phyloP scores from a whole-genome alignment of 495 filamentous ascomycete species.

The Hypoxylon trugodes region DNA sequence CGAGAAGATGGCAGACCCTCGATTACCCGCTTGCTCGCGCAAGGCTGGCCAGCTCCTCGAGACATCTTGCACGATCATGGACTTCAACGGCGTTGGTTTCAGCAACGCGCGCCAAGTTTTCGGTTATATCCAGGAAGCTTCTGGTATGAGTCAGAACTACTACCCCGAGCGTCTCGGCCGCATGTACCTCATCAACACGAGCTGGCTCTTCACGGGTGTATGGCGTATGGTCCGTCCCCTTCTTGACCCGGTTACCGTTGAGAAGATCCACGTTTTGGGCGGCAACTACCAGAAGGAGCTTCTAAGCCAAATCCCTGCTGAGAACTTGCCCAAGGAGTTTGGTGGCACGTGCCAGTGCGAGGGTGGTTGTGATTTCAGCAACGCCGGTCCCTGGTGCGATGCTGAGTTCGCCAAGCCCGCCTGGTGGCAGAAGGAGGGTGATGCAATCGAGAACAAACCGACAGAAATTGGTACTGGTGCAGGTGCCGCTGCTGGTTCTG shows the following conservation, averaged over 20 bases:
- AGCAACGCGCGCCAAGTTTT: slow-evolving; percentile 80
- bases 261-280: slow-evolving; percentile 94
- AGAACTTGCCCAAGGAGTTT: slow-evolving; percentile 89
- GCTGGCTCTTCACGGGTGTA: slow-evolving; percentile 87
- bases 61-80: slow-evolving; percentile 97
- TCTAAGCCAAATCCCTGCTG: slow-evolving; percentile 81
- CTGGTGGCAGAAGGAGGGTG: slow-evolving; percentile 67
- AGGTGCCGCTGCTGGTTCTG: slow-evolving; percentile 21
- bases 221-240: slow-evolving; percentile 89
- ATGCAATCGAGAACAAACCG: slow-evolving; percentile 36
- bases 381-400: slow-evolving; percentile 93
- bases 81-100: slow-evolving; percentile 91
- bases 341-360: slow-evolving; percentile 84
- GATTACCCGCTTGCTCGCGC: slow-evolving; percentile 93
- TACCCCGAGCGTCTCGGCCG: slow-evolving; percentile 91
- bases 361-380: slow-evolving; percentile 87
- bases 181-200: slow-evolving; percentile 96
- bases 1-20: slow-evolving; percentile 92
- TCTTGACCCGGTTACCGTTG: slow-evolving; percentile 94
- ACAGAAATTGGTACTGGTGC: slow-evolving; percentile 35
- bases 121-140: slow-evolving; percentile 72
- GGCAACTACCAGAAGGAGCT: slow-evolving; percentile 82
- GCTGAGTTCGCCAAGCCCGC: slow-evolving; percentile 72
- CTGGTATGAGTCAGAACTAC: slow-evolving; percentile 87
- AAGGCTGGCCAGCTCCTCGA: slow-evolving; percentile 90